Base-by-base conservation (phyloP, 2,329 filamentous ascomycete species). In the Hymenoscyphus infarciens region DNA sequence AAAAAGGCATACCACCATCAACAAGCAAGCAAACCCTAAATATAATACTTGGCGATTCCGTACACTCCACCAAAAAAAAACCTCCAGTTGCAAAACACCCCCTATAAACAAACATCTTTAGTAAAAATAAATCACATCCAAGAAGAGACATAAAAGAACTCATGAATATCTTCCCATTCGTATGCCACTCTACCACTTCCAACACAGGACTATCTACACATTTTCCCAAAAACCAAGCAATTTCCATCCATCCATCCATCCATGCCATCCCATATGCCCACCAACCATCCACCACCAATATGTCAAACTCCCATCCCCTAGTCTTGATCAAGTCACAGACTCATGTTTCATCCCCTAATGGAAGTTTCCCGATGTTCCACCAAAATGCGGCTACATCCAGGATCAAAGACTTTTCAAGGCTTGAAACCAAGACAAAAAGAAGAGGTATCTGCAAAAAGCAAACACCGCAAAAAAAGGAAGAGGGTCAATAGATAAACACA, bases 371-470 rank as follows among this genome's bases (percentile, higher is more conserved):
- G 22, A 13, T 13, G 22, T 54, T 58, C 56, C 56, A 42, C 56
- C 56, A 58, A 58, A 58, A 58, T 58, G 56, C 35, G 56, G 56
- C 16, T 42, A 45, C 33, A 58, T 45, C 35, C 55, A 56, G 55
- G 55, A 56, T 56, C 27, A n/a, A 56, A 56, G 54, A 16, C 16
- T 25, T 31, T 19, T 33, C n/a, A 16, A 56, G n/a, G 27, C 19
- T 33, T 45, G 38, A 6, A 58, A 42, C 25, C 39, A 42, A 42
- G 16, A 42, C 4, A 19, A 19, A 42, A 13, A 16, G n/a, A 42
- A 42, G 16, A 42, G 25, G 25, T 1, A 27, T 27, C 25, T 27
- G 25, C 4, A 13, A 15, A 58, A 45, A 13, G 19, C 6, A 42
- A 25, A 38, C 25, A 27, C 16, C 29, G 25, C 22, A 42, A 42